These are phyloP conservation scores for Gossypium longicalyx DNA, from an alignment of 345 rosid species.

Conservation along the genomic window DNA sequence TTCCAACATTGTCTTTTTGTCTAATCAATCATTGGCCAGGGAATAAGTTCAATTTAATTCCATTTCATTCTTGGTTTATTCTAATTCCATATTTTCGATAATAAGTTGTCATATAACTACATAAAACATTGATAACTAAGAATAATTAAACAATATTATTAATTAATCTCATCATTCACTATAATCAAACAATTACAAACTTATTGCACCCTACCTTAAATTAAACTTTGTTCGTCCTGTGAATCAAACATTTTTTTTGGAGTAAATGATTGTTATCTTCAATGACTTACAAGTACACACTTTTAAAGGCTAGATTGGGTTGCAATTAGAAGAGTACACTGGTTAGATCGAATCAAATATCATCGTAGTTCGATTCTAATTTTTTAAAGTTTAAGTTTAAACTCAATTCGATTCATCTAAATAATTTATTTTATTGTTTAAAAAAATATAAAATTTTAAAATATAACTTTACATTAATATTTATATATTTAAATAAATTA, in stretches of 20 bases:
- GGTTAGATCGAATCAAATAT: too few relatives aligned
- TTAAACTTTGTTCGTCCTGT: neutral
- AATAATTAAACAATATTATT: neutral
- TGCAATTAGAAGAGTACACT: too few relatives aligned
- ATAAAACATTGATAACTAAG: neutral
- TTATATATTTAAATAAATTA: too few relatives aligned
- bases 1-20: constrained; percentile 30
- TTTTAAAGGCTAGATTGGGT: too few relatives aligned
- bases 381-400: too few relatives aligned
- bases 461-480: too few relatives aligned
- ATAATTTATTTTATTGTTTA: too few relatives aligned
- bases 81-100: neutral
- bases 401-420: rapidly evolving
- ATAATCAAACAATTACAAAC: neutral
- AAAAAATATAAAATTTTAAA: too few relatives aligned
- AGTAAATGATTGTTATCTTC: too few relatives aligned
- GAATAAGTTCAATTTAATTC: constrained; percentile 41
- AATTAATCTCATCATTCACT: neutral
- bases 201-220: neutral
- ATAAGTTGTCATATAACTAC: neutral
- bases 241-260: too few relatives aligned
- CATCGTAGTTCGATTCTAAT: too few relatives aligned
- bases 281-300: too few relatives aligned
- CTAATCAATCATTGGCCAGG: constrained; percentile 22
- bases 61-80: constrained; percentile 15